Conservation (phyloP, 345 rosid genomes). For the Kandelia obovata region DNA sequence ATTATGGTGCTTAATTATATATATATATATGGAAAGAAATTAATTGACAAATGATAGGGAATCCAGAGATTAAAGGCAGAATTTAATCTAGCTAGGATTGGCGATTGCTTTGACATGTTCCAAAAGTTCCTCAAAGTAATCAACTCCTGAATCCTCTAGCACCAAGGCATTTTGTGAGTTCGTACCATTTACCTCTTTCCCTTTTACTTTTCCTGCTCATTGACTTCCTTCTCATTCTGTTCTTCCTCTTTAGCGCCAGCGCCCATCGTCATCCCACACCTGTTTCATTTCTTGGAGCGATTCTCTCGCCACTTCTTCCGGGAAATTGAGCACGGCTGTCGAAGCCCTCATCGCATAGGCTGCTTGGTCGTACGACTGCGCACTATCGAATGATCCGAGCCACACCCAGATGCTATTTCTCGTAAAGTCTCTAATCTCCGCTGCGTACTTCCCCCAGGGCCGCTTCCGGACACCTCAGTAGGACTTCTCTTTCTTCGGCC, state of each 20-base stretch:
- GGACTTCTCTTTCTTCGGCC: background rate
- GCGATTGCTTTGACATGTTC: background rate
- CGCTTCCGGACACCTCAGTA: background rate
- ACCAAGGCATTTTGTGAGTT: background rate
- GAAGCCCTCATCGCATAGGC: constrained; percentile 1
- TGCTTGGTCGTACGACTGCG: constrained; percentile 11
- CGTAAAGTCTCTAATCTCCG: background rate
- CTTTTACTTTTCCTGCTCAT: background rate
- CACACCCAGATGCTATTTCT: constrained; percentile 10
- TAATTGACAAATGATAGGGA: background rate
- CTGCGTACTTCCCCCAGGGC: background rate
- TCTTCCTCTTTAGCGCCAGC: constrained; percentile 5
- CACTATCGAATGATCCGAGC: constrained; percentile 12
- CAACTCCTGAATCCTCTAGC: background rate
- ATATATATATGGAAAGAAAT: background rate
- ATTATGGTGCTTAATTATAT: background rate
- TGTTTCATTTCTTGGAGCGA: constrained; percentile 3
- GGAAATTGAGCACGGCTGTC: constrained; percentile 15
- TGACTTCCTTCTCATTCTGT: background rate
- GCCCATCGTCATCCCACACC: background rate
- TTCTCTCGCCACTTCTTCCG: constrained; percentile 7
- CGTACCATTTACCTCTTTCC: background rate
- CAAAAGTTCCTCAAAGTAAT: background rate
- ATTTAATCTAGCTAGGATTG: background rate
- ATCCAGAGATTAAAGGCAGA: background rate